phyloP scores from a whole-genome alignment of 129 eudicot genomes.

The Silybum marianum region DNA sequence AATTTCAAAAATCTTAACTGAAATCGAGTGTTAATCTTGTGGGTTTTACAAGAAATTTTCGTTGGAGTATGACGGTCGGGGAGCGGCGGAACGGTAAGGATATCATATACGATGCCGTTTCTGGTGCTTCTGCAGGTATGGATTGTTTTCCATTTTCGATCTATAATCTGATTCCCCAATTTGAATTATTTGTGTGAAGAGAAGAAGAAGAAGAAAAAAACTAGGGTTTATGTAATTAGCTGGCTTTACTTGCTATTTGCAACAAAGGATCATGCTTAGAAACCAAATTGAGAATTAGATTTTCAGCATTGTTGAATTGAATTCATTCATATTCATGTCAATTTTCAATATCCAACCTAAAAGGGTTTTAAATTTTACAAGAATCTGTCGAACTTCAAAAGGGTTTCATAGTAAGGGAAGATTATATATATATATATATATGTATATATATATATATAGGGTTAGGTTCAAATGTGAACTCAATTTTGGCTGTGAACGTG shows the following conservation, averaged over 20 bases:
- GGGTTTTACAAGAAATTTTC: conserved; percentile 19
- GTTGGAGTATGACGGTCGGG: conserved; percentile 43
- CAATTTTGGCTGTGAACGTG: no score
- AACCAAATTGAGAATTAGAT: conserved; percentile 4
- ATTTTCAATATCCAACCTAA: background rate
- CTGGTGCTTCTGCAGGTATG: conserved; percentile 59
- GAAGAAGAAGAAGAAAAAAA: no score
- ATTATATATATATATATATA: background rate
- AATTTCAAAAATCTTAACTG: conserved; percentile 10
- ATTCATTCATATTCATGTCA: background rate
- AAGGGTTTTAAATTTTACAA: background rate
- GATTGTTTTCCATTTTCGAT: background rate
- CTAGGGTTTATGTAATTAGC: conserved; percentile 22
- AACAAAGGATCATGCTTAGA: background rate
- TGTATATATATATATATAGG: no score
- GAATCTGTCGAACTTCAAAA: background rate
- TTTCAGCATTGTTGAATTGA: conserved; percentile 27
- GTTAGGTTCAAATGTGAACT: no score
- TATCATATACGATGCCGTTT: conserved; percentile 46
- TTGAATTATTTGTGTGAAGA: background rate
- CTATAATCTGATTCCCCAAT: background rate
- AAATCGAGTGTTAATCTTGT: conserved; percentile 16
- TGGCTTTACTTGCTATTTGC: background rate
- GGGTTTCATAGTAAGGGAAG: background rate
- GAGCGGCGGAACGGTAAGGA: conserved; percentile 41